phyloP scores from a whole-genome alignment of 2,329 filamentous ascomycete genomes.

The Trichophyton verrucosum region DNA sequence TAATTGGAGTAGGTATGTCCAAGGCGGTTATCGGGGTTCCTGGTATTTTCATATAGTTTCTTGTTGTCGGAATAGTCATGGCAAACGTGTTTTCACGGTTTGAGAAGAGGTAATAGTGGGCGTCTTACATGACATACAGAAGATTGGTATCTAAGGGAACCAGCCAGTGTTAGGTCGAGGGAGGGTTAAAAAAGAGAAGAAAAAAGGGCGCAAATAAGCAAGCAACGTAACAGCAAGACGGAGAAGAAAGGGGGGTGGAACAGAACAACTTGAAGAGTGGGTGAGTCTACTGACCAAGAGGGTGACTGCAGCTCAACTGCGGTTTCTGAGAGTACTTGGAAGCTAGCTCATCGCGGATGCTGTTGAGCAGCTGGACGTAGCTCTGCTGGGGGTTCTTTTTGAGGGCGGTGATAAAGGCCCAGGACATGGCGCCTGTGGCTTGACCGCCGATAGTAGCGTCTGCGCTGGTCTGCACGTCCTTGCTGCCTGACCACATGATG shows the following conservation, averaged over 20 bases:
- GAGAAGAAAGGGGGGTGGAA: conserved; percentile 8
- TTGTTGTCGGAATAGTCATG: conserved; percentile 1
- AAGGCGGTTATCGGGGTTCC: background rate
- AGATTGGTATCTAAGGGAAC: conserved; percentile 46
- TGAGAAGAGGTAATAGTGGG: background rate
- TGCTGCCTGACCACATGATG: conserved; percentile 95
- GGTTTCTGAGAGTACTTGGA: conserved; percentile 89
- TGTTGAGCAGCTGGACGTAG: conserved; percentile 92
- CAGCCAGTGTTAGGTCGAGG: conserved; percentile 12
- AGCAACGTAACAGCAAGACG: background rate
- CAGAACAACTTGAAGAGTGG: background rate
- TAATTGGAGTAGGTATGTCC: background rate
- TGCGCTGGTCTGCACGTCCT: conserved; percentile 88
- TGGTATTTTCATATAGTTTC: background rate
- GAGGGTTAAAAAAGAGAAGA: background rate
- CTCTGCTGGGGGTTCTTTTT: conserved; percentile 91
- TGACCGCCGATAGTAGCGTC: conserved; percentile 79
- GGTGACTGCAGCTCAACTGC: conserved; percentile 91
- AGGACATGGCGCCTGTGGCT: conserved; percentile 96
- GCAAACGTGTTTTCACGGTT: background rate
- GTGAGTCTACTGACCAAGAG: conserved; percentile 57
- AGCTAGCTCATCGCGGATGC: conserved; percentile 76
- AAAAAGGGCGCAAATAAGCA: too few relatives aligned
- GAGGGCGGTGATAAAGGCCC: conserved; percentile 83
- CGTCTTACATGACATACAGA: conserved; percentile 52